Evolutionary conservation across 495 filamentous ascomycete genomes (phyloP), one percentile per base, ranked within the genome.

Genomic region (Achaetomiella virescens): DNA sequence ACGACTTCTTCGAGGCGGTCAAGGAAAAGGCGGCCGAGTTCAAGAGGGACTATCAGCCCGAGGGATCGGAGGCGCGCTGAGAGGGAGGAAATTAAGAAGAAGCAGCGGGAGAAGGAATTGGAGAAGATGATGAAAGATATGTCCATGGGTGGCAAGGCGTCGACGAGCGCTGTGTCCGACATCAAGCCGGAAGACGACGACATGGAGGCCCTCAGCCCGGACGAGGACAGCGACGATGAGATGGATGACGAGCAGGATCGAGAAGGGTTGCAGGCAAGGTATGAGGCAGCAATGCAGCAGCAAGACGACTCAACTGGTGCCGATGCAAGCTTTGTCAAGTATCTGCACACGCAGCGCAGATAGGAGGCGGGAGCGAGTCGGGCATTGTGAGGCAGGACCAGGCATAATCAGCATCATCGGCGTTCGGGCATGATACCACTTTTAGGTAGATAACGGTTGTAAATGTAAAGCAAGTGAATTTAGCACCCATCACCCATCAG

Each of bases 61-160:
- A 96, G 67, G 48, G 90, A 96, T 72, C 81, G 82, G 48, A 80
- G 87, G 67, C 79, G 83, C 61, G 79, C 84, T 54, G 84, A 90
- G 69, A 79, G 87, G 15, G 89, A 95, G 50, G 78, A 86, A 56
- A 78, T 78, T 49, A 91, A 90, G 73, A 72, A 78, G 21, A 78
- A 81, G 54, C 74, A 77, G 52, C 76, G 89, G 35, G 83, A 96
- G 64, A 79, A 86, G 63, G 91, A 97, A 65, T 73, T 97, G 37
- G 85, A 87, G 22, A 89, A 87, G 76, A 76, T 97, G 70, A 96
- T 99, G 92, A 87, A 86, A 65, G 93, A 92, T 59, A 92, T 99
- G 88, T 80, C 81, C 31, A 86, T 97, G 61, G 72, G 66, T 22
- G 73, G 70, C 45, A 63, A 54, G 15, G 69, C 52, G 0, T 33